Evolutionary conservation across 2,329 filamentous ascomycete species (phyloP).

Genomic region (Cytospora piceae): DNA sequence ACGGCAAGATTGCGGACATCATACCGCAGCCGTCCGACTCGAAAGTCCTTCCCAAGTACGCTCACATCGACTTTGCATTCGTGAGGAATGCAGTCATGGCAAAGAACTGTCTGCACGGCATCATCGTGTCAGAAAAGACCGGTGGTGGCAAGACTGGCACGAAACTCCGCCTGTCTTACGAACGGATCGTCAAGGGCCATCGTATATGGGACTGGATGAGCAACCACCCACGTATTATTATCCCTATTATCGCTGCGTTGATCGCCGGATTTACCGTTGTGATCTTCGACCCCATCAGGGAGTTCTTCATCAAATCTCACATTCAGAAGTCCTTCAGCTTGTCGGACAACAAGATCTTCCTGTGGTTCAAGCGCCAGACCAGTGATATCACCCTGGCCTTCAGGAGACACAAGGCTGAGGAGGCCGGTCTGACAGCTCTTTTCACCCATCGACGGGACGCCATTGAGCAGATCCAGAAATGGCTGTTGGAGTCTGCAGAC

Average conservation of each 20-base stretch:
- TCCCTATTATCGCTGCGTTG: slow-evolving; percentile 80
- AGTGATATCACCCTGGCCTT: slow-evolving; percentile 65
- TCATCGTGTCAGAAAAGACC: slow-evolving; percentile 67
- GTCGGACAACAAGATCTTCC: slow-evolving; percentile 72
- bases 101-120: slow-evolving; percentile 89
- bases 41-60: slow-evolving; percentile 80
- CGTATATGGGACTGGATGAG: slow-evolving; percentile 88
- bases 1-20: slow-evolving; percentile 90
- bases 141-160: slow-evolving; percentile 80
- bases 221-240: slow-evolving; percentile 83
- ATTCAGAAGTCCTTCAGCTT: slow-evolving; percentile 78
- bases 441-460: slow-evolving; percentile 85
- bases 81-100: slow-evolving; percentile 83
- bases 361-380: slow-evolving; percentile 79
- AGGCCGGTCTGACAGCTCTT: slow-evolving; percentile 75
- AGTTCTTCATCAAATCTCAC: slow-evolving; percentile 88
- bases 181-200: slow-evolving; percentile 74
- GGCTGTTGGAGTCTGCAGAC: slow-evolving; percentile 85
- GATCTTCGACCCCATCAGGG: slow-evolving; percentile 91
- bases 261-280: slow-evolving; percentile 82
- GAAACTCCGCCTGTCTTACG: slow-evolving; percentile 79
- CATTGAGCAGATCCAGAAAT: slow-evolving; percentile 80
- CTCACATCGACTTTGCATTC: slow-evolving; percentile 75
- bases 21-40: slow-evolving; percentile 81
- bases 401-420: slow-evolving; percentile 59